Percentiles rank a stretch among this genome's conserved stretches.
phyloP scores from a whole-genome alignment of 495 filamentous ascomycete genomes.

The Cudoniella acicularis region DNA sequence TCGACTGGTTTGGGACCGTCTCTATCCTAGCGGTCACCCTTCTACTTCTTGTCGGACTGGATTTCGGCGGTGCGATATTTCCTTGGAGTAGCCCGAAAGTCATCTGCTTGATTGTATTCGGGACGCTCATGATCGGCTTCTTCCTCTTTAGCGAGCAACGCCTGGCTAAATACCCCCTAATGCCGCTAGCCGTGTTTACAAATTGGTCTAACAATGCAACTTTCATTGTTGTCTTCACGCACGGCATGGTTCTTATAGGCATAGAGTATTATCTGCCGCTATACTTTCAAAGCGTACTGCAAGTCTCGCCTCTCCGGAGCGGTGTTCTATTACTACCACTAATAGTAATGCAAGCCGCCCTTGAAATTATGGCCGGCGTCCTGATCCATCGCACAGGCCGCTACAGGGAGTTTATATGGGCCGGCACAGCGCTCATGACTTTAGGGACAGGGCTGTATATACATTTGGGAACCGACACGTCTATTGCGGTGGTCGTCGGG shows the following conservation, averaged over 20 bases:
- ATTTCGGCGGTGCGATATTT: conserved; percentile 64
- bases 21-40: conserved; percentile 62
- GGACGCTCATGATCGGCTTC: conserved; percentile 50
- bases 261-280: conserved; percentile 65
- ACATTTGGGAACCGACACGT: conserved; percentile 39
- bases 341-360: conserved; percentile 45
- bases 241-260: conserved; percentile 36
- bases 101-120: conserved; percentile 69
- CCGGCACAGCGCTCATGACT: conserved; percentile 46
- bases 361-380: conserved; percentile 46
- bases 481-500: conserved; percentile 47
- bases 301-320: conserved; percentile 51
- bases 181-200: conserved; percentile 61
- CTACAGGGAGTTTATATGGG: conserved; percentile 53
- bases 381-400: conserved; percentile 58
- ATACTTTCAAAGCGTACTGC: conserved; percentile 74
- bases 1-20: conserved; percentile 52
- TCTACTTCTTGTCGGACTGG: conserved; percentile 68
- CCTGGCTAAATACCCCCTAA: conserved; percentile 67
- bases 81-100: conserved; percentile 60
- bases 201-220: conserved; percentile 52
- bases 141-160: conserved; percentile 63
- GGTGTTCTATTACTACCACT: conserved; percentile 67
- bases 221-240: conserved; percentile 50
- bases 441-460: conserved; percentile 57